Base-by-base conservation (phyloP, 2,329 filamentous ascomycete genomes). In the Apiospora sp. region DNA sequence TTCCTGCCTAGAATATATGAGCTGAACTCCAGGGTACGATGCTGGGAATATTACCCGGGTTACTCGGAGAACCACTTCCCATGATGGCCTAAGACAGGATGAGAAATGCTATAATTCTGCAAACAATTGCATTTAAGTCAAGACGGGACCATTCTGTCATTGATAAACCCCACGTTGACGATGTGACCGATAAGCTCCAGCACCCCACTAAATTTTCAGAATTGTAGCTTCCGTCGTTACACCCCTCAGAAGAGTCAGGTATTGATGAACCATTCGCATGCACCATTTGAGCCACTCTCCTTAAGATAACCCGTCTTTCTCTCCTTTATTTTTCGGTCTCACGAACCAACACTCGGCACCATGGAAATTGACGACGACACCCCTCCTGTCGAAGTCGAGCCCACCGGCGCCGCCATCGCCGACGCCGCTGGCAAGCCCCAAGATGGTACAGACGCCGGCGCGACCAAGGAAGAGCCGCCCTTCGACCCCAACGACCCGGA, bases 401-500 rank as follows among this genome's bases (percentile, higher is more conserved):
- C 58, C 58, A 41, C 58, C 34, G 58, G 58, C 34, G 58, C 58
- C 58, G 58, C 58, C 34, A 41, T 64, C 58, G 34, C 58, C 58
- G 58, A 64, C 58, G 34, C 58, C 7, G 58, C 58, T 0, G 30
- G 30, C 58, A 34, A 22, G 30, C 4, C 19, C 58, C 30, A 19
- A 14, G 27, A 12, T 12, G 27, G 5, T 4, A 22, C 3, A 1
- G 13, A 16, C 7, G 51, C n/a, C 13, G 12, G 16, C 64, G 6
- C 37, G n/a, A 27, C 54, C 19, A 61, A 30, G 22, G 54, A 27
- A 48, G 37, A 46, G 13, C 64, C 64, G 34, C 48, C 68, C 43
- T 19, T 70, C 41, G 69, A 71, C 69, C 69, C 67, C 68, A 80
- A 82, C 61, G 88, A 91, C 67, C 82, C 88, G 27, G 93, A 95